Evolutionary conservation across 257 asterid genomes (phyloP), one percentile per base, ranked within the genome.

Genomic region (Nicotiana paniculata): DNA sequence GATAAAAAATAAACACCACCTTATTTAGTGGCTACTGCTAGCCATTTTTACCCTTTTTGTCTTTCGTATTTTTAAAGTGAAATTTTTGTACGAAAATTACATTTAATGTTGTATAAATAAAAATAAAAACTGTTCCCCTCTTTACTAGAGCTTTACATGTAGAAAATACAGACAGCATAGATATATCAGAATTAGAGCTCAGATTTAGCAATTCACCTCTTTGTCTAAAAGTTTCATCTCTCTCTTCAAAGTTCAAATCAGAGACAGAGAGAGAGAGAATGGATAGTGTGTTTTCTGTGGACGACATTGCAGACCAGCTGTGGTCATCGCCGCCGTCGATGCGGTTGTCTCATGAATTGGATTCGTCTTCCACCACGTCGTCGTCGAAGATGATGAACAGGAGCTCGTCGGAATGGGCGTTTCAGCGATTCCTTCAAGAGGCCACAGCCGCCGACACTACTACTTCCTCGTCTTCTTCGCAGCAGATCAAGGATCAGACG

Each of bases 321-420:
- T 93, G 95, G 97, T 91, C 92, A 74, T 74, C 77, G 30, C 85
- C 91, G 48, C 92, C 88, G 69, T 90, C 91, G 84, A 57, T 81
- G 77, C 84, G 86, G 79, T 30, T 79, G 6, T 79, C 82, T 81
- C 74, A 33, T 1, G 90, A 65, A 17, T 61, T 78, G 11, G 86
- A 86, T 8, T 84, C 91, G 1, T 74, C 91, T 46, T 75, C 93
- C 84, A 70, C 86, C 75, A 61, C 90, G 30, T 78, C 90, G 5
- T 74, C 90, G 5, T 77, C 90, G 13, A 86, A 84, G 84, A 72
- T 33, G 83, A 91, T 95, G 93, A 95, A 92, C 74, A 94, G 98
- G 35, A 92, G 96, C 90, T 82, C 92, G 2, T 93, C 98, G 32
- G 98, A 95, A 67, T 93, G 97, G 95, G 94, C 97, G 28, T 89